These are phyloP conservation scores for Vitis hybrid DNA, from an alignment of 177 flowering plant genomes.

Conservation along the genomic window DNA sequence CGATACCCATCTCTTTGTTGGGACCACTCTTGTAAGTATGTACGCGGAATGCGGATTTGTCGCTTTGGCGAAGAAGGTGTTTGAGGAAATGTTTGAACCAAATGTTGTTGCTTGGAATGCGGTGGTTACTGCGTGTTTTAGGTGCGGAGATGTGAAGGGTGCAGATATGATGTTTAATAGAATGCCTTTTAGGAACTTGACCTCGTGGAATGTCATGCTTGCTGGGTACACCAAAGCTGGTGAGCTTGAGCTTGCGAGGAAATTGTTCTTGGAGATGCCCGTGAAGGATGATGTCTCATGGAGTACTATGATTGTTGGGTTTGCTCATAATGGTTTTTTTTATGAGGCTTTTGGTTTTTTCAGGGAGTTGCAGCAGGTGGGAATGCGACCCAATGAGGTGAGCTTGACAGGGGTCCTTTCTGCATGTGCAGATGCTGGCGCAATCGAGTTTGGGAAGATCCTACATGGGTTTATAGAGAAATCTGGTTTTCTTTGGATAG, in stretches of 20 bases:
- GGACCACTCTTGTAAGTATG: constrained; percentile 63
- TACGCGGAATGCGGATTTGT: constrained; percentile 59
- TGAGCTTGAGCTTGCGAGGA: constrained; percentile 50
- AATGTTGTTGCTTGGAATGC: constrained; percentile 77
- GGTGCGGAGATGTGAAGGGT: constrained; percentile 47
- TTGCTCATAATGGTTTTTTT: constrained; percentile 49
- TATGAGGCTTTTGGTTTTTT: constrained; percentile 60
- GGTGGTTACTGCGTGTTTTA: constrained; percentile 54
- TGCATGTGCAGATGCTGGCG: constrained; percentile 71
- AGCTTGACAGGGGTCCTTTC: constrained; percentile 70
- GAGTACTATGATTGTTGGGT: constrained; percentile 81
- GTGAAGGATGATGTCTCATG: constrained; percentile 68
- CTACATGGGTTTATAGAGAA: constrained; percentile 66
- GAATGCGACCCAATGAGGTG: constrained; percentile 57
- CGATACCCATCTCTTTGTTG: constrained; percentile 54
- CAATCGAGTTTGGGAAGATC: constrained; percentile 51
- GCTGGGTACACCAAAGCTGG: constrained; percentile 64
- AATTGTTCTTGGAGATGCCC: constrained; percentile 42
- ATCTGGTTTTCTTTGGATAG: constrained; percentile 44
- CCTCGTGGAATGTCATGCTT: constrained; percentile 52
- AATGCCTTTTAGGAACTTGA: constrained; percentile 41
- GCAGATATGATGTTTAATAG: constrained; percentile 36
- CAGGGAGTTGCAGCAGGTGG: constrained; percentile 38
- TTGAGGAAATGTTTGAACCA: constrained; percentile 53
- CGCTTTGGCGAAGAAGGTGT: constrained; percentile 40